Evolutionary conservation across 2,329 filamentous ascomycete species (phyloP), one percentile per base, ranked within the genome.

Genomic region (Aspergillus intermedius): DNA sequence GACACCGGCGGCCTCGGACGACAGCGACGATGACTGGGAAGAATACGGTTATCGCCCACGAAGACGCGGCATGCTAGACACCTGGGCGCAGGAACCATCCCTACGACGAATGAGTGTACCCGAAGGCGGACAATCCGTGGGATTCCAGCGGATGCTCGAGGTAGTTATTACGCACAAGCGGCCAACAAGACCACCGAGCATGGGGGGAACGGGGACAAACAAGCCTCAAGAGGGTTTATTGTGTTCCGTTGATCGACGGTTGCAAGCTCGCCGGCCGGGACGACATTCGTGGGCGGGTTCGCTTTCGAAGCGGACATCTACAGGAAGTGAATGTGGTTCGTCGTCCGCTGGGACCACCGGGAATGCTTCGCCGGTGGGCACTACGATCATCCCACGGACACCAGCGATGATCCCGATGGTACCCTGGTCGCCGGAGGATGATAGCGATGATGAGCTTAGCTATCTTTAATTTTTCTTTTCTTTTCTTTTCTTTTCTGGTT

Each of bases 371-470:
- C 40, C 6, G 40, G 40, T 10, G 9, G n/a, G 23, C 40, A 19
- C 40, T 28, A 30, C 25, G 25, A 12, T 17, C 10, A 19, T 40
- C 15, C 15, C 47, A 34, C 50, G 44, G 34, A 52, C 48, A 10
- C 25, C 25, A 10, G 25, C 25, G 10, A 30, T 30, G 25, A 30
- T 30, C 25, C 25, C 25, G 25, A 48, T 56, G n/a, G 59, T 64
- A 39, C 56, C 65, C 10, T 62, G 54, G 41, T 60, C 60, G 1
- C 50, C 60, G 17, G 62, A 64, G 19, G 62, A 60, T 6, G 60
- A 62, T 21, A 69, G 66, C 39, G 65, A 70, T n/a, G 66, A 70
- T 46, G 67, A 70, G 52, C 57, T 70, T 17, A 68, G 64, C 53
- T 69, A 67, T 53, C 46, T 70, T 6, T 67, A 45, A 59, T 44